Percentiles rank a stretch among this genome's conserved stretches.
Evolutionary conservation across 1,284 basidiomycete genomes (phyloP).

Genomic region (Ceratobasidium sp.): DNA sequence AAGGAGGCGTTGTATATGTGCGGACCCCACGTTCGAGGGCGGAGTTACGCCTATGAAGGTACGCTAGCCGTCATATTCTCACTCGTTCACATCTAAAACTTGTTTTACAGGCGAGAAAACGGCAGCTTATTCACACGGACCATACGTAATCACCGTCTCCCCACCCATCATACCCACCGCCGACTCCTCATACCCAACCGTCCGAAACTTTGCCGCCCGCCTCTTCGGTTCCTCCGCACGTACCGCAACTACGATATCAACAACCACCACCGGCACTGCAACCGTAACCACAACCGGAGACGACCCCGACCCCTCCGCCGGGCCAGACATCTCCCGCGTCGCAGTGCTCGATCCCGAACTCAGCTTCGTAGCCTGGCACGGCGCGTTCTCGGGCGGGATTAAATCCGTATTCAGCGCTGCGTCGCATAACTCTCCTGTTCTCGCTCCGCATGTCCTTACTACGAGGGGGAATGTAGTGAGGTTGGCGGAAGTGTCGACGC

Average conservation of each 20-base stretch:
- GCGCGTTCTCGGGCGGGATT: constrained; percentile 83
- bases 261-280: background rate
- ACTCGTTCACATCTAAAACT: background rate
- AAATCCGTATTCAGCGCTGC: constrained; percentile 75
- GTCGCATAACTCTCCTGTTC: constrained; percentile 19
- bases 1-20: constrained; percentile 95
- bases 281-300: background rate
- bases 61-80: constrained; percentile 36
- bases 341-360: constrained; percentile 94
- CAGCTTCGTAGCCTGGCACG: constrained; percentile 89
- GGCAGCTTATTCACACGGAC: constrained; percentile 76
- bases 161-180: constrained; percentile 82
- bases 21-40: constrained; percentile 84
- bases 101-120: constrained; percentile 71
- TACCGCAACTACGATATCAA: background rate
- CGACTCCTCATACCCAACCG: constrained; percentile 77
- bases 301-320: constrained; percentile 55
- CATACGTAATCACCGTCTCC: constrained; percentile 91
- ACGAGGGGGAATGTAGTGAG: constrained; percentile 35
- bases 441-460: constrained; percentile 38
- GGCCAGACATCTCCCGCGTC: constrained; percentile 84
- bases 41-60: constrained; percentile 94
- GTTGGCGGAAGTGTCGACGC: constrained; percentile 35
- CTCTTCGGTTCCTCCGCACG: constrained; percentile 38
- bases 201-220: constrained; percentile 76